Evolutionary conservation across 2,329 filamentous ascomycete species (phyloP).

Genomic region (Stachybotrys chartarum): DNA sequence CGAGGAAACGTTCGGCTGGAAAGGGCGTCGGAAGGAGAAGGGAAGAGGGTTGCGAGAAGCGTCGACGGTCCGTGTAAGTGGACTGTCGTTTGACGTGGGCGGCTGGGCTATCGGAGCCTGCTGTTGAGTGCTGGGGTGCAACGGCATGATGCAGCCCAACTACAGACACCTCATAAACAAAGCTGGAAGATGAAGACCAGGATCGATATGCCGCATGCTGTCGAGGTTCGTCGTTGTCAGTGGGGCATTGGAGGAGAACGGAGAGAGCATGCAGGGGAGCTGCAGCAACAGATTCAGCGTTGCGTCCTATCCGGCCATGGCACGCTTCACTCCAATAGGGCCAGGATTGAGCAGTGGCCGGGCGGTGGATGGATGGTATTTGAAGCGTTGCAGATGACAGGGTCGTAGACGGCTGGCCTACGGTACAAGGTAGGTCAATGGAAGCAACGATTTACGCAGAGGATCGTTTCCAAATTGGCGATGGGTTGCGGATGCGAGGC

Average conservation of each 20-base stretch:
- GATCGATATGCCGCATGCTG: background rate
- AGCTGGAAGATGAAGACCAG: background rate
- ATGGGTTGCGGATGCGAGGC: no score
- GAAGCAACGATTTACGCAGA: no score
- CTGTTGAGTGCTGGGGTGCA: constrained; percentile 8
- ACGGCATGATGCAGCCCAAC: constrained; percentile 2
- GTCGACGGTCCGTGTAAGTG: constrained; percentile 5
- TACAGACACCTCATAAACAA: background rate
- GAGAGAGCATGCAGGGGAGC: background rate
- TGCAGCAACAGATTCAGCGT: background rate
- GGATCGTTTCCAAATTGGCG: no score
- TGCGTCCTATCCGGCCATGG: background rate
- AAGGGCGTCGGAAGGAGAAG: constrained; percentile 40
- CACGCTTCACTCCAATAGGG: no score
- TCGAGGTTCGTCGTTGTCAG: background rate
- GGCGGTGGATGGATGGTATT: no score
- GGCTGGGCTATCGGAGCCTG: constrained; percentile 6
- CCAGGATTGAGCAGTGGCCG: no score
- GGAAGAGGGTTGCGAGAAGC: constrained; percentile 32
- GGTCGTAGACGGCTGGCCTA: no score
- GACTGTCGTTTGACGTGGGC: constrained; percentile 9
- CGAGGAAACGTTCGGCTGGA: constrained; percentile 42
- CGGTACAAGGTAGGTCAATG: no score
- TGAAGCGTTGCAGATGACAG: no score
- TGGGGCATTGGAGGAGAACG: background rate